Base-by-base conservation (phyloP, 2,329 filamentous ascomycete genomes). In the Fusarium sp. region DNA sequence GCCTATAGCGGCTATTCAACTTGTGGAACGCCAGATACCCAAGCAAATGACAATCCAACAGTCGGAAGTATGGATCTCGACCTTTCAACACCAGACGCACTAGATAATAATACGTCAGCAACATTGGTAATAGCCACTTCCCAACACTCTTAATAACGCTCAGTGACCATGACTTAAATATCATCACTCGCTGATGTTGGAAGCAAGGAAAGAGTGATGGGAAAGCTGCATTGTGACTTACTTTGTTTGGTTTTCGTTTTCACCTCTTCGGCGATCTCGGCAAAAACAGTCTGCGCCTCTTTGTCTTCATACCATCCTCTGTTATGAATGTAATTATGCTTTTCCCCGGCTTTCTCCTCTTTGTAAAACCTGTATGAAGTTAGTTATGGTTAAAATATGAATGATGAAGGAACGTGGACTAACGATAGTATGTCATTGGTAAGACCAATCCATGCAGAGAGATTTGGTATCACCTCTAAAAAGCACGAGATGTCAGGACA, bases 281-380 rank as follows among this genome's bases (percentile, higher is more conserved):
- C 21, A 40, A 55, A 67, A 0, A 61, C 58, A 0, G 13, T 15
- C 5, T 33, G 31, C 0, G 36, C n/a, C 3, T 47, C 40, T 42
- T 66, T 66, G 0, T 19, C 21, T 9, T 66, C 53, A 8, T 62
- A 67, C 65, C 52, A 67, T 13, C 28, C 53, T 17, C 43, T 52
- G 6, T 42, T 67, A 1, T 66, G 57, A 19, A 58, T 66, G 11
- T 66, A 67, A 5, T 66, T 66, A 2, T 67, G 52, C 3, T 14
- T 19, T 13, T 55, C 53, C 1, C 57, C 65, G 1, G 53, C 57
- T 8, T 15, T 43, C 7, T 67, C 62, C 22, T 67, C 62, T 19
- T 67, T 66, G 6, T 42, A 66, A 11, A 62, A 66, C 2, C 62
- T 67, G 15, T 1, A 7, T 0, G 4, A 0, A 4, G 11, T 53